phyloP scores from a whole-genome alignment of 129 eudicot genomes.

The Daucus carota region DNA sequence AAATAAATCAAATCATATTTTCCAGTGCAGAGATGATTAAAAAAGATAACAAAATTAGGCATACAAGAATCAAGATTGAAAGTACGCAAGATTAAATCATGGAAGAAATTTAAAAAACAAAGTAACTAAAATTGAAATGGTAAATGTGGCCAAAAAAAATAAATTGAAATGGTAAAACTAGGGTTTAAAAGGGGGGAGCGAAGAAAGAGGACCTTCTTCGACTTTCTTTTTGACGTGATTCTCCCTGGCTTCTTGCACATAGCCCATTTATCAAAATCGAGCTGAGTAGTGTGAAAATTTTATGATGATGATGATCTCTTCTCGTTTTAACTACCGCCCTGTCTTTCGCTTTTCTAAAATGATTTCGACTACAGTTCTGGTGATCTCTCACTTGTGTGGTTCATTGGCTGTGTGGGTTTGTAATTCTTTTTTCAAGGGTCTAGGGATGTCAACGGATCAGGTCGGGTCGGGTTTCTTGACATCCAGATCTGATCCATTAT shows the following conservation, averaged over 20 bases:
- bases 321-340: background rate
- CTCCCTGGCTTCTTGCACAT: slow-evolving; percentile 76
- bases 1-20: background rate
- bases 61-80: background rate
- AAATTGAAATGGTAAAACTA: background rate
- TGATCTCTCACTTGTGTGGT: too few relatives aligned
- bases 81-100: background rate
- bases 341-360: too few relatives aligned
- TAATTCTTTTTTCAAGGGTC: too few relatives aligned
- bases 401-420: too few relatives aligned
- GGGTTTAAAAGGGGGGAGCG: background rate
- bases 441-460: too few relatives aligned
- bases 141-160: too few relatives aligned
- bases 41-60: background rate
- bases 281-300: too few relatives aligned
- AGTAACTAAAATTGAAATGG: background rate
- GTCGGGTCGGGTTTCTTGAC: too few relatives aligned
- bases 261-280: slow-evolving; percentile 55
- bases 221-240: slow-evolving; percentile 97
- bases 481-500: too few relatives aligned
- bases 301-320: background rate
- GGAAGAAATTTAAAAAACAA: background rate
- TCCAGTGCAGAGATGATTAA: background rate
- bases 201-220: slow-evolving; percentile 57
- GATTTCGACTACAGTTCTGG: too few relatives aligned